Base-by-base conservation (phyloP, 2,329 filamentous ascomycete genomes). In the Fonsecaea nubica region DNA sequence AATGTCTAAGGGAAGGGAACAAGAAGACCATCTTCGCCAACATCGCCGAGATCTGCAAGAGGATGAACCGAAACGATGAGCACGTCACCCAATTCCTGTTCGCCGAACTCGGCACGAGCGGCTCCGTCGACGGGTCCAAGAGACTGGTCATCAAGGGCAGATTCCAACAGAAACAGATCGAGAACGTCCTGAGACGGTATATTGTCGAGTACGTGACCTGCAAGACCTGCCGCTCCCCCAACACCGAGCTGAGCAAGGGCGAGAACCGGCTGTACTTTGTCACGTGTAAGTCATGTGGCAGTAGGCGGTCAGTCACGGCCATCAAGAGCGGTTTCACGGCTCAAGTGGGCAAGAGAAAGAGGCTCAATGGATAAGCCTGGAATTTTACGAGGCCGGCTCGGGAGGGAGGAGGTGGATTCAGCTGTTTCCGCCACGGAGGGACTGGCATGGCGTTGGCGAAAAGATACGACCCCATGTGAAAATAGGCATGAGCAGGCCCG, bases 301-400 rank as follows among this genome's bases (percentile, higher is more conserved):
- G 89, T 60, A 86, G 94, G 81, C 90, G 93, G 79, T 93, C 89
- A 77, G 94, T 98, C 79, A 92, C 92, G 68, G 93, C 95, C 74
- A 99, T 99, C 90, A 99, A 99, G 90, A 97, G 93, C 69, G 95
- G 95, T 93, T 99, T 99, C 93, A 96, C 93, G 77, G 95, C 95
- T 81, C 95, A 98, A 84, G 92, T 99, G 81, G 95, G 95, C 80
- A 97, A 97, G 91, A 91, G 95, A 87, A 95, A 89, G 86, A 96
- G 96, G 88, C 91, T 93, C 84, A 88, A 92, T 81, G 91, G 86
- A 81, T 96, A 93, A 52, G 48, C 38, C 9, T 30, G 58, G 9
- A 50, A 25, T 48, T 21, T 48, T 25, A 25, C 18, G 42, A 48
- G 42, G 18, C 13, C 6, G 42, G 42, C n/a, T 48, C 10, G 8